A percentile compares a stretch with the other conserved stretches of the same genome.
These are phyloP conservation scores for Auricularia sp. DNA, from an alignment of 768 basidiomycete species.

Conservation along the genomic window DNA sequence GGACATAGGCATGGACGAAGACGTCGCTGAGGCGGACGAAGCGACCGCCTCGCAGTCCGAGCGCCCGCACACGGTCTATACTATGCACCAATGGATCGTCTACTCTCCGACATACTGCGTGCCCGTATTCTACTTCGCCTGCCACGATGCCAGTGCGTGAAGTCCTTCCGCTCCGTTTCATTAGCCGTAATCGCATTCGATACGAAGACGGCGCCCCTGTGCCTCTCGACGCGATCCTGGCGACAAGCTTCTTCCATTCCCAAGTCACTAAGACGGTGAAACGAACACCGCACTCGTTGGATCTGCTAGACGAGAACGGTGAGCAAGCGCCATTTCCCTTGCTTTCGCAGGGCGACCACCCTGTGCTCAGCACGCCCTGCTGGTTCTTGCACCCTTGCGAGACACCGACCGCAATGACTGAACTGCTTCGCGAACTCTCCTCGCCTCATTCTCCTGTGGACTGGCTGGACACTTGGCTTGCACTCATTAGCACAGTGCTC, in stretches of 20 bases:
- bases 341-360: constrained; percentile 83
- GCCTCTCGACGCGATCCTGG: constrained; percentile 42
- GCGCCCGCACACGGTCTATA: constrained; percentile 16
- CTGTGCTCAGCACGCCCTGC: constrained; percentile 56
- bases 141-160: constrained; percentile 58
- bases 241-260: constrained; percentile 50
- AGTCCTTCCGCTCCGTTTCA: neutral
- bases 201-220: constrained; percentile 55
- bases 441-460: neutral
- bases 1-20: neutral
- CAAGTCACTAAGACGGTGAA: constrained; percentile 27
- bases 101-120: constrained; percentile 74
- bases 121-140: constrained; percentile 74
- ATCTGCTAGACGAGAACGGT: constrained; percentile 16
- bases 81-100: constrained; percentile 53
- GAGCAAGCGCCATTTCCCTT: constrained; percentile 50
- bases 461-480: constrained; percentile 60
- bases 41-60: constrained; percentile 24
- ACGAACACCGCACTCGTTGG: constrained; percentile 48
- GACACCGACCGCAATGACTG: constrained; percentile 52
- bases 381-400: constrained; percentile 91
- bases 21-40: constrained; percentile 8
- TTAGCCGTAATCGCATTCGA: constrained; percentile 9
- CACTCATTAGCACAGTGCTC: constrained; percentile 38
- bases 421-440: constrained; percentile 45